A percentile compares a stretch with the other conserved stretches of the same genome.
These are phyloP conservation scores for Zarea fungicola DNA, from an alignment of 2,329 filamentous ascomycete species.

Conservation along the genomic window DNA sequence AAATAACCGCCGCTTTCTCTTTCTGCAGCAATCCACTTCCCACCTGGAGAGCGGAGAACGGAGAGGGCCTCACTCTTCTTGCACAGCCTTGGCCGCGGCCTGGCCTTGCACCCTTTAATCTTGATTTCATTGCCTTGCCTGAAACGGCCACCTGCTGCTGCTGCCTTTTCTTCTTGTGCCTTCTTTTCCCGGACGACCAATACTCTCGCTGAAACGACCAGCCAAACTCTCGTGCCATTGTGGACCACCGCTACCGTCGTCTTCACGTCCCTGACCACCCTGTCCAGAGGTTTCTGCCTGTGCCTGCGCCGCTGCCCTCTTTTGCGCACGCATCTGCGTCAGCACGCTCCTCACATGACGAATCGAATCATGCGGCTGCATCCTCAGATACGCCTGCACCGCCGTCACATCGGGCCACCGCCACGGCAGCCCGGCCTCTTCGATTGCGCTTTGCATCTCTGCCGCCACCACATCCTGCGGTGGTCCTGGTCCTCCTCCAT, in stretches of 20 bases:
- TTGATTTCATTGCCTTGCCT: conserved; percentile 6
- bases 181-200: background rate
- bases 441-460: conserved; percentile 24
- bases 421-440: conserved; percentile 22
- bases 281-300: too few relatives aligned
- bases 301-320: background rate
- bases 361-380: conserved; percentile 22
- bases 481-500: too few relatives aligned
- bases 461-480: conserved; percentile 23
- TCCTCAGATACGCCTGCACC: conserved; percentile 29
- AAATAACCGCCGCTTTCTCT: too few relatives aligned
- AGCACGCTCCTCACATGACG: conserved; percentile 22
- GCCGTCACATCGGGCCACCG: conserved; percentile 36
- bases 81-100: background rate
- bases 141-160: conserved; percentile 1
- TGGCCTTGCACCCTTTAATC: background rate
- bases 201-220: background rate
- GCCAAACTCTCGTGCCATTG: background rate
- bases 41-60: too few relatives aligned
- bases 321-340: conserved; percentile 15
- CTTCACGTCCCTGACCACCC: too few relatives aligned
- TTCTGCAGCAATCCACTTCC: too few relatives aligned
- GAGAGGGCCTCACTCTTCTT: too few relatives aligned
- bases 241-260: too few relatives aligned
- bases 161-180: background rate